phyloP scores from a whole-genome alignment of 805 yeast species.

The Yarrowia porcina region DNA sequence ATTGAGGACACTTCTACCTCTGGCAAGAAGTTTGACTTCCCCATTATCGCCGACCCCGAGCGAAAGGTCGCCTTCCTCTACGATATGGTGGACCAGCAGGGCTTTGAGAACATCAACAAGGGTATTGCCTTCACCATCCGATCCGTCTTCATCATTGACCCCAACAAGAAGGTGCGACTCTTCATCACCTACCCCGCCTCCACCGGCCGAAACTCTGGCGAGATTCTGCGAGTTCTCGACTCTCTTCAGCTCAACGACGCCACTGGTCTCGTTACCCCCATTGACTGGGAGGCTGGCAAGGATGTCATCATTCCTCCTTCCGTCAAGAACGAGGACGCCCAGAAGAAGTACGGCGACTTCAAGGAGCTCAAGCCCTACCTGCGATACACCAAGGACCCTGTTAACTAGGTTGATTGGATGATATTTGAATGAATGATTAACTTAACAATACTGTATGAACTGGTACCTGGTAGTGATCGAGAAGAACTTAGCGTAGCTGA shows the following conservation, averaged over 20 bases:
- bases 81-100: constrained; percentile 87
- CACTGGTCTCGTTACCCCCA: constrained; percentile 83
- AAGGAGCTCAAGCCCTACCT: constrained; percentile 86
- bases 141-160: constrained; percentile 89
- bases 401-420: constrained; percentile 5
- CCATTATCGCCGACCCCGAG: constrained; percentile 83
- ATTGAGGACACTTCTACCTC: constrained; percentile 74
- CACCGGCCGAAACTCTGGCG: constrained; percentile 90
- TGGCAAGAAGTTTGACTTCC: constrained; percentile 75
- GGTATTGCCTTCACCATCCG: constrained; percentile 85
- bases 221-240: constrained; percentile 85
- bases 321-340: constrained; percentile 73
- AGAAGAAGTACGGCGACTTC: constrained; percentile 81
- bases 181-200: constrained; percentile 89
- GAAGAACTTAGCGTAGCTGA: no score
- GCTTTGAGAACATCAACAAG: constrained; percentile 66
- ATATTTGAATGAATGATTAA: no score
- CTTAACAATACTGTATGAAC: no score
- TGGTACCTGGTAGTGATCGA: no score
- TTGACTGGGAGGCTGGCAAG: constrained; percentile 84
- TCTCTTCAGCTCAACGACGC: constrained; percentile 75
- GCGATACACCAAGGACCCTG: constrained; percentile 53
- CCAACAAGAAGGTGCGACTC: constrained; percentile 81
- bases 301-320: constrained; percentile 91
- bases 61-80: constrained; percentile 80